Conservation (phyloP, 2,329 filamentous ascomycete genomes). For the Pseudogymnoascus sp. region DNA sequence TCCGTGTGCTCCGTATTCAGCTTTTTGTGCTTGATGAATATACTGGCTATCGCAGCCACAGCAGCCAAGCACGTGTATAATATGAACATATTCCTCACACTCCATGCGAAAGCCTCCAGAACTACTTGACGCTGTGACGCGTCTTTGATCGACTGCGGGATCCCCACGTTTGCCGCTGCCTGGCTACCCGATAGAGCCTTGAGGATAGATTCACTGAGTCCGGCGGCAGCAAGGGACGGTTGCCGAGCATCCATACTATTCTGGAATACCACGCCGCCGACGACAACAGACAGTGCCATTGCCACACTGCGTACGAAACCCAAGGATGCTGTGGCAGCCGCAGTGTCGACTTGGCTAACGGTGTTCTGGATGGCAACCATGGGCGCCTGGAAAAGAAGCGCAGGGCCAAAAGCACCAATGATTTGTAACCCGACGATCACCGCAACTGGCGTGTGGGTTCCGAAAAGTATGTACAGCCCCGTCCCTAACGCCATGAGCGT, state of each 20-base stretch:
- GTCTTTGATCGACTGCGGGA: too few species aligned
- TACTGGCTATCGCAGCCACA: too few species aligned
- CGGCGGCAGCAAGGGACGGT: slow-evolving; percentile 8
- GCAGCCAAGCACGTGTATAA: too few species aligned
- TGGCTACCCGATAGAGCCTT: background rate
- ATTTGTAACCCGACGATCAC: slow-evolving; percentile 52
- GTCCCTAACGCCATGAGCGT: slow-evolving; percentile 54
- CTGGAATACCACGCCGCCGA: slow-evolving; percentile 73
- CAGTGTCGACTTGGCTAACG: slow-evolving; percentile 52
- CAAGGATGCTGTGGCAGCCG: slow-evolving; percentile 55
- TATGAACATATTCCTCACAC: too few species aligned
- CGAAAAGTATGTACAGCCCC: slow-evolving; percentile 53
- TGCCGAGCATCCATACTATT: slow-evolving; percentile 55
- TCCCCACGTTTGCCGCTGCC: too few species aligned
- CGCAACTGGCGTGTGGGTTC: slow-evolving; percentile 43
- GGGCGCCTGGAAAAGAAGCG: slow-evolving; percentile 58
- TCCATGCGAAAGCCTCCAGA: too few species aligned
- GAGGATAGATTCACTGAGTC: slow-evolving; percentile 22
- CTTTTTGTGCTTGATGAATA: too few species aligned
- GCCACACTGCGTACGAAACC: slow-evolving; percentile 58
- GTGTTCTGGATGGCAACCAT: slow-evolving; percentile 58
- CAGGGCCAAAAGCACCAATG: slow-evolving; percentile 52
- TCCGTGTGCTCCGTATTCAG: slow-evolving; percentile 33
- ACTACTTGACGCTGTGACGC: too few species aligned
- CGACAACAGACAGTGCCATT: slow-evolving; percentile 58